Conservation (phyloP, 345 rosid genomes). For the Citrus sp. region DNA sequence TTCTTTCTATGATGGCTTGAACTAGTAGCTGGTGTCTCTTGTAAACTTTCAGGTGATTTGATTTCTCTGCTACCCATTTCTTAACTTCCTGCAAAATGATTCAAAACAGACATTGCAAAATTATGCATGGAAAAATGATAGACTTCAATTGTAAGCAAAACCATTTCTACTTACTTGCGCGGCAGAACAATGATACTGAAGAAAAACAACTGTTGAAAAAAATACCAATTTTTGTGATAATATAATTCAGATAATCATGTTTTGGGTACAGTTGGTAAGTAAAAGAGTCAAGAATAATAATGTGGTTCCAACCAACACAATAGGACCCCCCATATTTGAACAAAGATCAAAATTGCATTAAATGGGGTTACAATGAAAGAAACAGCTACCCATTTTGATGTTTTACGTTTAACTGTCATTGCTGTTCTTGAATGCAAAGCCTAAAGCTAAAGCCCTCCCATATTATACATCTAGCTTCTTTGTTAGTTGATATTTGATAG, state of each 20-base stretch:
- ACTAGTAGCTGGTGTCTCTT: constrained; percentile 34
- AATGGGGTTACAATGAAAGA: neutral
- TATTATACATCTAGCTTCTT: neutral
- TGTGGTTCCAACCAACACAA: neutral
- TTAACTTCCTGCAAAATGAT: constrained; percentile 11
- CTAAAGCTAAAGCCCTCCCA: no score
- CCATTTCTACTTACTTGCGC: neutral
- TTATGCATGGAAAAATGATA: no score
- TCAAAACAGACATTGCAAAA: neutral
- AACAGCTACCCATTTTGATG: neutral
- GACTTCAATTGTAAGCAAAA: neutral
- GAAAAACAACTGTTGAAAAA: neutral
- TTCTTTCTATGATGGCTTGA: constrained; percentile 52
- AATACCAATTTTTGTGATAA: neutral
- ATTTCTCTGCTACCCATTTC: constrained; percentile 58
- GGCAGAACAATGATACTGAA: neutral
- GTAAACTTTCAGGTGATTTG: constrained; percentile 44
- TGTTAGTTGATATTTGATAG: neutral
- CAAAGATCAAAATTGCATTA: neutral
- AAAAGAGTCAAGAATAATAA: neutral
- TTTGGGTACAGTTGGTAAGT: neutral
- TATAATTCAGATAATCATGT: neutral
- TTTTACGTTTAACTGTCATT: neutral
- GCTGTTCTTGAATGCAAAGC: neutral
- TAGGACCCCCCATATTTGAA: neutral